Evolutionary conservation across 108 stramenopile genomes (phyloP).

Genomic region (Phaeodactylum tricornutum): DNA sequence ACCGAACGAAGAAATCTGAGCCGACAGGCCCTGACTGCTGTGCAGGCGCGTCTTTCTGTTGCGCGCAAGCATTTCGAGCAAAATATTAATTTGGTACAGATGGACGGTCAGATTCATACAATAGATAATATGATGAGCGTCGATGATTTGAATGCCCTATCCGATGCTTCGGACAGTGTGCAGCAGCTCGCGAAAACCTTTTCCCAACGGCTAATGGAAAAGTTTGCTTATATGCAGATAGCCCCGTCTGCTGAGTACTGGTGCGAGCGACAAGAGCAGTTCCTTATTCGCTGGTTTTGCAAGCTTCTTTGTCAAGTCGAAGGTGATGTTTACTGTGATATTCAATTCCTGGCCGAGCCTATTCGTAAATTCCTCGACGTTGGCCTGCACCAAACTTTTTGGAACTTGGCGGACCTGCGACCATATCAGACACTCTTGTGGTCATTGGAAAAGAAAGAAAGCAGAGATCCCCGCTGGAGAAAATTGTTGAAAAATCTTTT

Average conservation of each 20-base stretch:
- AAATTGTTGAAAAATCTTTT: too few relatives aligned
- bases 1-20: too few relatives aligned
- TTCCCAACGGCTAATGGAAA: conserved; percentile 11
- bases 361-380: conserved; percentile 28
- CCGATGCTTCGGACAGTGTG: neutral
- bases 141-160: too few relatives aligned
- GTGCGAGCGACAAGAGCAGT: conserved; percentile 41
- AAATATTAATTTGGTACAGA: too few relatives aligned
- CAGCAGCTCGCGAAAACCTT: neutral
- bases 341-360: neutral
- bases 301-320: too few relatives aligned
- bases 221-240: conserved; percentile 48
- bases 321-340: too few relatives aligned
- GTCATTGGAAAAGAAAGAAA: conserved; percentile 48
- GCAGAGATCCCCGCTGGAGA: too few relatives aligned
- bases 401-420: conserved; percentile 52
- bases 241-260: conserved; percentile 57
- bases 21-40: too few relatives aligned
- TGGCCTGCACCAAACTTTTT: conserved; percentile 25
- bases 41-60: too few relatives aligned
- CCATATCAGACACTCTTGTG: conserved; percentile 82
- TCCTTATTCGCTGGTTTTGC: conserved; percentile 14
- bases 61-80: too few relatives aligned
- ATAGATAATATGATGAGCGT: too few relatives aligned
- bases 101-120: too few relatives aligned